Conservation (phyloP, 1,284 basidiomycete species). For the Cryptococcus jaspeensis region DNA sequence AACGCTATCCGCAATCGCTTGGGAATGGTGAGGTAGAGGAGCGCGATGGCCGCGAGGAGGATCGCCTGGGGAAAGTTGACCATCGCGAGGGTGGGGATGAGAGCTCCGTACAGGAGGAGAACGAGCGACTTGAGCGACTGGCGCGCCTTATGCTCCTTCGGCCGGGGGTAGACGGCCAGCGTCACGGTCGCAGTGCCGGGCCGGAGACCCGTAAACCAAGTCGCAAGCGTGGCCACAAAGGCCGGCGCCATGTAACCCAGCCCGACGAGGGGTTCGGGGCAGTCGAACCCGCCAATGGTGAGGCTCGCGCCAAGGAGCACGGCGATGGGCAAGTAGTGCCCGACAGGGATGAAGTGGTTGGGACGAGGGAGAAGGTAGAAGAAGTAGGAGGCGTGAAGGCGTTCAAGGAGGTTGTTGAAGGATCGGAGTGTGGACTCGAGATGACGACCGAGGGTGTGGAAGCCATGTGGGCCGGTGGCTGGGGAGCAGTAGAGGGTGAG, state of each 20-base stretch:
- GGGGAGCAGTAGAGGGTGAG: slow-evolving; percentile 87
- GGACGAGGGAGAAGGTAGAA: slow-evolving; percentile 81
- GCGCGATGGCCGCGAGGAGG: slow-evolving; percentile 62
- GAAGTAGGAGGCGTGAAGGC: slow-evolving; percentile 92
- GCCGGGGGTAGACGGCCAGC: slow-evolving; percentile 41
- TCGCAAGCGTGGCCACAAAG: slow-evolving; percentile 15
- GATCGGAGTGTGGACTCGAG: slow-evolving; percentile 84
- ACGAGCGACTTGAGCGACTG: slow-evolving; percentile 26
- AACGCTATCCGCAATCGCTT: slow-evolving; percentile 5
- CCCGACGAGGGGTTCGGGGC: slow-evolving; percentile 69
- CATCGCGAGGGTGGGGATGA: slow-evolving; percentile 78
- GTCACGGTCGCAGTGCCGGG: not conserved
- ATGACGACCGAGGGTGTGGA: slow-evolving; percentile 83
- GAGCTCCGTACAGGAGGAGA: slow-evolving; percentile 66
- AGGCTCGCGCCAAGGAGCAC: slow-evolving; percentile 76
- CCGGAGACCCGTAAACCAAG: slow-evolving; percentile 15
- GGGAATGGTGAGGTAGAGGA: slow-evolving; percentile 34
- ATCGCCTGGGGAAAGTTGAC: slow-evolving; percentile 86
- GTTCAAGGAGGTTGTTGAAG: slow-evolving; percentile 86
- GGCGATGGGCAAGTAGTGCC: slow-evolving; percentile 80
- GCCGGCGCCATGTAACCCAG: slow-evolving; percentile 23
- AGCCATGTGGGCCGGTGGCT: slow-evolving; percentile 88
- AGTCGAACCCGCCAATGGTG: slow-evolving; percentile 73
- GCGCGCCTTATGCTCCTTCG: slow-evolving; percentile 57
- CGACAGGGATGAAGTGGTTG: slow-evolving; percentile 81